Evolutionary conservation across 768 basidiomycete species (phyloP), one percentile per base, ranked within the genome.

Genomic region (Lactarius deliciosus): DNA sequence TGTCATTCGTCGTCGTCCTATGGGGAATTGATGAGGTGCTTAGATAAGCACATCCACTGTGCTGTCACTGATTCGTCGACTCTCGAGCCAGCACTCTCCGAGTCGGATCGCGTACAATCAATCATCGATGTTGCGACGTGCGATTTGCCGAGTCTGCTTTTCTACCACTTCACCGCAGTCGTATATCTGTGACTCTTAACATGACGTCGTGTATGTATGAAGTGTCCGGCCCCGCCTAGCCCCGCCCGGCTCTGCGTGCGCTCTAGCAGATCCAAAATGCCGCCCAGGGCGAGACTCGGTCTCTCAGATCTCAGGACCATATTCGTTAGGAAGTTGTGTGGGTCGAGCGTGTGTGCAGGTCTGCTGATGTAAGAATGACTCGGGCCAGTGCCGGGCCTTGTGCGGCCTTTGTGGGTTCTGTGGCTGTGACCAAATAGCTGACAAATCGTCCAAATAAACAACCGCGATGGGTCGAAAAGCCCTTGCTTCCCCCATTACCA

Each of bases 381-480:
- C 50, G 45, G n/a, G n/a, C 8, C 10, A 34, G 34, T 9, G 0
- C 9, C 34, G 34, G 34, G 9, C 34, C n/a, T 47, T 47, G 38
- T 40, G n/a, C 22, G 50, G 22, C 25, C 25, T 50, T 50, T 50
- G n/a, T 7, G n/a, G 9, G 11, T 8, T 56, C 16, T 28, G 60
- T 66, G 65, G 65, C 65, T 61, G 66, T 59, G 72, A 64, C 79
- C 79, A 80, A 78, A 78, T 66, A 79, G 71, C 59, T 45, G 41
- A 68, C 77, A 76, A 78, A 80, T 66, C 73, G 70, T 71, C 69
- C 75, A 77, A 78, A 78, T 77, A 71, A 78, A 75, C 73, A 78
- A 75, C 73, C 69, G 65, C 70, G 68, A 58, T 66, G 70, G 61
- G 68, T 69, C 60, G 16, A 45, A 56, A 45, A 50, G 34, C 59